Conservation (phyloP, 2,329 filamentous ascomycete genomes). For the Alternaria burnsii region DNA sequence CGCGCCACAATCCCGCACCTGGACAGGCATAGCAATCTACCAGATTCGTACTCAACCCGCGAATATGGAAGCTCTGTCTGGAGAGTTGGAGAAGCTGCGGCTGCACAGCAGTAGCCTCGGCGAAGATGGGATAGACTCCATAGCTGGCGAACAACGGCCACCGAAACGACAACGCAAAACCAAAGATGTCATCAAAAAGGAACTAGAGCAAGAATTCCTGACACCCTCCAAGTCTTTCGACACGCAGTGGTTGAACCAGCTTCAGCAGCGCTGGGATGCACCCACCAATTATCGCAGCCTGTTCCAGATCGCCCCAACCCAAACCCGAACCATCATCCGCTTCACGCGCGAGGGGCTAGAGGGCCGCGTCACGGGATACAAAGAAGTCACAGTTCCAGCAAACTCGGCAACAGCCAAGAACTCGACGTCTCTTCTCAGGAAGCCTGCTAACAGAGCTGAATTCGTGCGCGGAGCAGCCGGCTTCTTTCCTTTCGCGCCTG, state of each 20-base stretch:
- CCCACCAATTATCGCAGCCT: slow-evolving; percentile 82
- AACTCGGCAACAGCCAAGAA: slow-evolving; percentile 93
- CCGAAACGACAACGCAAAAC: slow-evolving; percentile 64
- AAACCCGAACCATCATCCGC: slow-evolving; percentile 91
- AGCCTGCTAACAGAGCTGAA: slow-evolving; percentile 85
- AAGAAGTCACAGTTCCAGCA: slow-evolving; percentile 90
- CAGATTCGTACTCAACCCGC: slow-evolving; percentile 13
- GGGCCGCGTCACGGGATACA: slow-evolving; percentile 90
- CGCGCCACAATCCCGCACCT: slow-evolving; percentile 18
- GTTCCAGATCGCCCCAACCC: slow-evolving; percentile 86
- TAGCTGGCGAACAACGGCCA: slow-evolving; percentile 64
- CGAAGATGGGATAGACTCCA: slow-evolving; percentile 62
- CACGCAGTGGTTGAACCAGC: slow-evolving; percentile 82
- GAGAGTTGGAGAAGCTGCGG: slow-evolving; percentile 62
- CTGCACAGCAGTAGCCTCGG: slow-evolving; percentile 47
- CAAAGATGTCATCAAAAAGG: slow-evolving; percentile 69
- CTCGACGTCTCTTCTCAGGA: slow-evolving; percentile 86
- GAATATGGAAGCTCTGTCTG: slow-evolving; percentile 53
- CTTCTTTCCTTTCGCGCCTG: slow-evolving; percentile 93
- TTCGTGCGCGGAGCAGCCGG: slow-evolving; percentile 93
- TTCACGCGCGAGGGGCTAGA: slow-evolving; percentile 92
- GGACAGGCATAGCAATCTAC: slow-evolving; percentile 4
- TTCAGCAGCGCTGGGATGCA: slow-evolving; percentile 91
- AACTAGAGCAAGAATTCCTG: slow-evolving; percentile 80
- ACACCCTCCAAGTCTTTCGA: slow-evolving; percentile 82